These are phyloP conservation scores for Chlamydomonas applanata DNA, from an alignment of 139 green algal species.

Conservation along the genomic window DNA sequence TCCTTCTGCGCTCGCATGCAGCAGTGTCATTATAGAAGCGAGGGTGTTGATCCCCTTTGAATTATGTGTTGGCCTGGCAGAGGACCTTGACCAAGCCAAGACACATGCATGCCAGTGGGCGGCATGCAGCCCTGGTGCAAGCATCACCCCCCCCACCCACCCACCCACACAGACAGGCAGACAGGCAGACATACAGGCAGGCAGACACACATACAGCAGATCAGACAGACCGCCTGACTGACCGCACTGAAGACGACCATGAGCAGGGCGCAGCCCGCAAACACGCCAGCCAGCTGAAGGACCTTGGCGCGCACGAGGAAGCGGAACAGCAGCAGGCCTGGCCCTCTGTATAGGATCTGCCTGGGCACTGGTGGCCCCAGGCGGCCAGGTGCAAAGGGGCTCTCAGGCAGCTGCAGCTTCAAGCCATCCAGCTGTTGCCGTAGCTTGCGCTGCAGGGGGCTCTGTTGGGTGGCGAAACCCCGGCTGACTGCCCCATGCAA, in stretches of 20 bases:
- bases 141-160: not conserved
- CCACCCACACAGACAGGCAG: not conserved
- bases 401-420: constrained; percentile 19
- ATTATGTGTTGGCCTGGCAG: not conserved
- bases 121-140: not conserved
- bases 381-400: constrained; percentile 13
- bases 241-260: constrained; percentile 20
- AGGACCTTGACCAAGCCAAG: not conserved
- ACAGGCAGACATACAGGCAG: not conserved
- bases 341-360: constrained; percentile 64
- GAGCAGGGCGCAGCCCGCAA: constrained; percentile 13
- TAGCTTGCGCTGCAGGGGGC: not conserved
- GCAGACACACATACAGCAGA: not conserved
- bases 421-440: constrained; percentile 4
- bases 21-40: not conserved
- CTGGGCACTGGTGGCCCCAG: constrained; percentile 15
- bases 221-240: not conserved
- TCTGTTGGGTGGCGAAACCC: too few species aligned
- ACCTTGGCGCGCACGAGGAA: constrained; percentile 71
- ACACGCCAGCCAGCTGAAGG: constrained; percentile 63
- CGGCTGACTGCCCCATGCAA: too few species aligned
- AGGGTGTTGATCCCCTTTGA: too few species aligned
- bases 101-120: not conserved
- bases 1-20: constrained; percentile 27
- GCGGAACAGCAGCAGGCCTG: constrained; percentile 60